phyloP scores from a whole-genome alignment of 2,329 filamentous ascomycete species.

The Exophiala xenobiotica region DNA sequence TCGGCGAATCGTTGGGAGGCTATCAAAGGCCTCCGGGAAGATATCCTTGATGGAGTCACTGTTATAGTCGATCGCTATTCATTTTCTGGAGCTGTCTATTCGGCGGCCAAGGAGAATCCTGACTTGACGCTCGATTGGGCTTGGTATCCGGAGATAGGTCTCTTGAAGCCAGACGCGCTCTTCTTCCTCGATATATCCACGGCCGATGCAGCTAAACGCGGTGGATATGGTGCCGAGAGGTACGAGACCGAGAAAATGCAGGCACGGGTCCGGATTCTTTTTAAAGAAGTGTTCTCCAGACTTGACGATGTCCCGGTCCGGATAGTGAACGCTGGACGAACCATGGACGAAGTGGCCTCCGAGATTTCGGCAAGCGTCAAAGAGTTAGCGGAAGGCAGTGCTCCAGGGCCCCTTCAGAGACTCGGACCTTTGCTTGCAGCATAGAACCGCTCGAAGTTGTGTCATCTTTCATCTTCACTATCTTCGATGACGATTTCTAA shows the following conservation, averaged over 20 bases:
- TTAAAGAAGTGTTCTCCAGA: slow-evolving; percentile 53
- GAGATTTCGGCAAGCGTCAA: slow-evolving; percentile 35
- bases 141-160: slow-evolving; percentile 75
- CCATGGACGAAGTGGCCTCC: slow-evolving; percentile 52
- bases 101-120: slow-evolving; percentile 77
- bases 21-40: slow-evolving; percentile 41
- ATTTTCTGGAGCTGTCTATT: slow-evolving; percentile 91
- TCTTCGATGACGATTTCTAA: slow-evolving; percentile 53
- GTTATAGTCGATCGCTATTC: slow-evolving; percentile 92
- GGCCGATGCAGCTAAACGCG: slow-evolving; percentile 68
- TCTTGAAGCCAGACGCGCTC: slow-evolving; percentile 83
- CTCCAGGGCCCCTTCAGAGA: slow-evolving; percentile 34
- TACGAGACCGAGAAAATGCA: slow-evolving; percentile 89
- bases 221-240: slow-evolving; percentile 84
- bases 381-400: slow-evolving; percentile 19
- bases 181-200: slow-evolving; percentile 82
- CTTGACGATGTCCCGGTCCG: slow-evolving; percentile 52
- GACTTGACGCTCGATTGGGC: slow-evolving; percentile 74
- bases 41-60: slow-evolving; percentile 65
- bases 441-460: not conserved
- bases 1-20: slow-evolving; percentile 87
- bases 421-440: slow-evolving; percentile 33
- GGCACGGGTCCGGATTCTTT: slow-evolving; percentile 70
- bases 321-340: slow-evolving; percentile 55
- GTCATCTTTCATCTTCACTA: slow-evolving; percentile 51